Percentiles rank a stretch among this genome's conserved stretches.
Evolutionary conservation across 108 stramenopile genomes (phyloP).

Genomic region (Skeletonema marinoi): DNA sequence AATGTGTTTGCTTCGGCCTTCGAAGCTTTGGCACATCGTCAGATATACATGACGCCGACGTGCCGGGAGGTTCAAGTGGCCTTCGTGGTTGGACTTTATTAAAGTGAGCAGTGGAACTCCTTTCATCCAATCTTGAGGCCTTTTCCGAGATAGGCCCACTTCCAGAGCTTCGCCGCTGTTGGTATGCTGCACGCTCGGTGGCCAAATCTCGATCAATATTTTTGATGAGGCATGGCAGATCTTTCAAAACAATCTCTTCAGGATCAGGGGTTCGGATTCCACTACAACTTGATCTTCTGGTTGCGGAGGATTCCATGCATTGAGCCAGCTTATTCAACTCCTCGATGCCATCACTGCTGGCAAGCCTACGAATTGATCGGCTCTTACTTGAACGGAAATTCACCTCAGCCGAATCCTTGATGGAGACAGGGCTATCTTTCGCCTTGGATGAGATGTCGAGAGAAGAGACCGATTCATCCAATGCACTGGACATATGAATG

Average conservation of each 20-base stretch:
- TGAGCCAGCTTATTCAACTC: background rate
- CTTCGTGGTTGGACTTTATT: background rate
- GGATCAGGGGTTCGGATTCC: background rate
- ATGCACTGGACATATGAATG: background rate
- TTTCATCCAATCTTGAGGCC: background rate
- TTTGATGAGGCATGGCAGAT: background rate
- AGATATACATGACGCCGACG: background rate
- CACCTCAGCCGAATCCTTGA: background rate
- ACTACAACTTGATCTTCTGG: background rate
- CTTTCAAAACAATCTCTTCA: background rate
- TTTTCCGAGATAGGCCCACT: background rate
- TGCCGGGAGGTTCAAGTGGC: background rate
- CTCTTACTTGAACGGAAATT: background rate
- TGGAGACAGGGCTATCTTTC: background rate
- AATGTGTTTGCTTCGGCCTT: background rate
- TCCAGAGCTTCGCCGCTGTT: background rate
- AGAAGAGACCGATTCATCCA: background rate
- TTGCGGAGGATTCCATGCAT: background rate
- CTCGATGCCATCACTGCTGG: background rate
- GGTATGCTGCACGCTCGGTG: background rate
- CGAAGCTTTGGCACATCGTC: background rate
- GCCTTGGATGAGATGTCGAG: background rate
- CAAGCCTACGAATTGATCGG: background rate
- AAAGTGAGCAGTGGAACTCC: background rate
- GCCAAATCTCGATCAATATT: background rate